Evolutionary conservation across 2,329 filamentous ascomycete genomes (phyloP), one percentile per base, ranked within the genome.

Genomic region (Talaromyces sp.): DNA sequence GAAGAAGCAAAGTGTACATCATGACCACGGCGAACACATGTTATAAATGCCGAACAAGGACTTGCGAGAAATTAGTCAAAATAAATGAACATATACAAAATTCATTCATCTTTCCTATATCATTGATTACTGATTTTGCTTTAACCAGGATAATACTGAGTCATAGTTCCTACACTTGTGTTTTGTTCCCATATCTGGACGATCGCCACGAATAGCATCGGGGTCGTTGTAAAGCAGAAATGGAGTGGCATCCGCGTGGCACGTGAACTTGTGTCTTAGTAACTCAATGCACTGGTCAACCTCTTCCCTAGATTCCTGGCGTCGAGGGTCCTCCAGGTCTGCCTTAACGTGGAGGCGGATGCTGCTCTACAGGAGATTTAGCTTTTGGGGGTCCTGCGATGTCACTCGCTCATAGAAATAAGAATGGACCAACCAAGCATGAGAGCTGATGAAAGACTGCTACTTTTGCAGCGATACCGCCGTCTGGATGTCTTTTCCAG

Each of bases 161-260:
- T 60, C 27, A 14, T 60, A 47, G 7, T 45, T 24, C 27, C 58
- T 43, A 60, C 58, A 60, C 58, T 60, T 60, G 58, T 60, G 58
- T n/a, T 45, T 60, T 31, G 58, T 60, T 9, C 58, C 39, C 27
- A 60, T 45, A 22, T 60, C 58, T 6, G 58, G 58, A 24, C 54
- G 35, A 24, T 58, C 19, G 33, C 54, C 39, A n/a, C 58, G 39
- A 60, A 60, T 45, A 11, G 14, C 54, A 35, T 39, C 3, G 33
- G 54, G 54, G 54, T 58, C 37, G 41, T 60, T 60, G 13, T 47
- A 16, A 14, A 58, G 54, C 10, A 60, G 39, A 45, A 60, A 60
- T 39, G 58, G 58, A n/a, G 58, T 60, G 8, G 58, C 39, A 60
- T 60, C 58, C 24, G 37, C 58, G 47, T 43, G 39, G 24, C 58